Evolutionary conservation across 140 eudicot genomes (phyloP).

Genomic region (Bidens hawaiensis): DNA sequence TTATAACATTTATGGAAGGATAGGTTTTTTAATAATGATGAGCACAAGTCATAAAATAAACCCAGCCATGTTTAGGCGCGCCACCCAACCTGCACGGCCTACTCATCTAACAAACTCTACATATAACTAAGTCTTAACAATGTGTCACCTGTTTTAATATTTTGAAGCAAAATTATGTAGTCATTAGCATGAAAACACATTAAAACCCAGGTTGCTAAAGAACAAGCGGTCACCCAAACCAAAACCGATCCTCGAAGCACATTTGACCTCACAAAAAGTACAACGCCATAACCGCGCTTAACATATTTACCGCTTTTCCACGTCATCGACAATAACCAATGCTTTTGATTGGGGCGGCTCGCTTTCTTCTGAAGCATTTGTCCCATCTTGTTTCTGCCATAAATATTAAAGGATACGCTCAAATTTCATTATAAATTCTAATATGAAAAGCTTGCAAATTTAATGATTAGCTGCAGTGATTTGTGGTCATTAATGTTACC

Average conservation of each 20-base stretch:
- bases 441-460: neutral
- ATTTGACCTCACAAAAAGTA: neutral
- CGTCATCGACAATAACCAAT: neutral
- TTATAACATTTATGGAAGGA: too few species aligned
- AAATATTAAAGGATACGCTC: neutral
- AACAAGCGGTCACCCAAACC: too few species aligned
- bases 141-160: neutral
- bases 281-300: neutral
- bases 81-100: neutral
- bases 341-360: neutral
- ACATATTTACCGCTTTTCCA: slow-evolving; percentile 3
- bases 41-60: too few species aligned
- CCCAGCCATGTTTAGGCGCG: too few species aligned
- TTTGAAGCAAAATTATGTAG: neutral
- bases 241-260: neutral
- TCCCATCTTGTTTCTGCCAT: slow-evolving; percentile 21
- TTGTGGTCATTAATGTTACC: slow-evolving; percentile 34
- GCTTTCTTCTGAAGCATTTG: neutral
- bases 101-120: neutral
- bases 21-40: too few species aligned
- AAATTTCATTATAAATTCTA: neutral
- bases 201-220: too few species aligned
- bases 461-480: neutral
- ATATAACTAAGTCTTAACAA: neutral
- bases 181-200: neutral